Conservation (phyloP, 208 protist species). For the Trypanosoma platydactyli region DNA sequence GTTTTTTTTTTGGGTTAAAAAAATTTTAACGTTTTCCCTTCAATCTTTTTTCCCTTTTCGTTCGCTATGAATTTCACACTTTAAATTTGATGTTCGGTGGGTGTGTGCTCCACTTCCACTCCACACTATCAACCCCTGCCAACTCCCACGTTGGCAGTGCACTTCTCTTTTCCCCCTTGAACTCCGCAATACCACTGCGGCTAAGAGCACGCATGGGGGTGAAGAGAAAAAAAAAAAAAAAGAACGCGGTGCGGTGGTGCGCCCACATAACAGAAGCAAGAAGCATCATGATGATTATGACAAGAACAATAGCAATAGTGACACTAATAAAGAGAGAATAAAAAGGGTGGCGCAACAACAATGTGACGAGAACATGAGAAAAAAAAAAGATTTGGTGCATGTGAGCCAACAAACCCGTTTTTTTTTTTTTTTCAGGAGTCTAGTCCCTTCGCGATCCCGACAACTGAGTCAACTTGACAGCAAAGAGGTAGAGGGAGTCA, state of each 20-base stretch:
- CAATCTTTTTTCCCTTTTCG: background rate
- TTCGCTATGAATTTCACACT: background rate
- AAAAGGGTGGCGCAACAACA: too few species aligned
- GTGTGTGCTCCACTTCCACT: background rate
- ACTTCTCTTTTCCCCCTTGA: too few species aligned
- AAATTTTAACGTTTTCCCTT: background rate
- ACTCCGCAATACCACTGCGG: too few species aligned
- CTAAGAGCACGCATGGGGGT: too few species aligned
- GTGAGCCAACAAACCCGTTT: background rate
- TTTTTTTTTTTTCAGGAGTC: background rate
- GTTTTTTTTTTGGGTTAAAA: slow-evolving; percentile 3
- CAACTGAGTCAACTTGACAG: slow-evolving; percentile 27
- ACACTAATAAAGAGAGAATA: too few species aligned
- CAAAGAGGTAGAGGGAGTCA: slow-evolving; percentile 30
- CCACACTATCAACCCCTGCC: too few species aligned
- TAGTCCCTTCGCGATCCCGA: slow-evolving; percentile 26
- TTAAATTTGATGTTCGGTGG: background rate
- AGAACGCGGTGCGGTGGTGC: background rate
- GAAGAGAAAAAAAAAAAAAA: slow-evolving; percentile 1
- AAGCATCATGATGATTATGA: too few species aligned
- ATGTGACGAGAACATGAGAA: too few species aligned
- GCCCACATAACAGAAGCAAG: too few species aligned
- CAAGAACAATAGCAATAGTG: too few species aligned
- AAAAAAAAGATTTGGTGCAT: background rate
- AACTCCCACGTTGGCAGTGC: too few species aligned